A percentile compares a stretch with the other conserved stretches of the same genome.
These are phyloP conservation scores for Beta lomatogona DNA, from an alignment of 179 eudicot species.

Conservation along the genomic window DNA sequence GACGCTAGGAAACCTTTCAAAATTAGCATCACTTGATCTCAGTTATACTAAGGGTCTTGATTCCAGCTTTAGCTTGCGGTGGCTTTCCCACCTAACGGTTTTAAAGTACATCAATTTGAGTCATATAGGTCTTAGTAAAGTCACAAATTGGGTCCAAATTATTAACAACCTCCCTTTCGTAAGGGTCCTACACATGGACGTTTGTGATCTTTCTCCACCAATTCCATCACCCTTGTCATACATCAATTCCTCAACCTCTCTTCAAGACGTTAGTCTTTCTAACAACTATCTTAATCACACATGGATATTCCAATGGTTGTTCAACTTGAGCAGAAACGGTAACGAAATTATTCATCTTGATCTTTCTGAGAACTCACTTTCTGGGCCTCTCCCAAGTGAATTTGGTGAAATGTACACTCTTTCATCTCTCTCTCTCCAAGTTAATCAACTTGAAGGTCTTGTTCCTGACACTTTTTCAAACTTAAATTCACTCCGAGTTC, in stretches of 20 bases:
- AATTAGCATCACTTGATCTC: conserved; percentile 14
- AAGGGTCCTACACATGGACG: not conserved
- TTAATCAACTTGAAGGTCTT: conserved; percentile 18
- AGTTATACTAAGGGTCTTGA: no score
- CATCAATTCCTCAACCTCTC: conserved; percentile 7
- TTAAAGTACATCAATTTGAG: no score
- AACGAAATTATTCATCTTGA: not conserved
- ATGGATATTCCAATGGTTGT: conserved; percentile 21
- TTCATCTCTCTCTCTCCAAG: conserved; percentile 6
- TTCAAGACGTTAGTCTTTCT: not conserved
- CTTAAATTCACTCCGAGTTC: not conserved
- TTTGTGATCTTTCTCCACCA: not conserved
- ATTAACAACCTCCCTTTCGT: no score
- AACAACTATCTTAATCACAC: not conserved
- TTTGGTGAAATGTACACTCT: not conserved
- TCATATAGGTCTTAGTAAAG: no score
- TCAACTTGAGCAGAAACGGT: not conserved
- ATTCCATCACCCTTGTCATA: not conserved
- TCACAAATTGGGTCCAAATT: no score
- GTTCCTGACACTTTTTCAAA: conserved; percentile 4
- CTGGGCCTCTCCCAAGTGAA: not conserved
- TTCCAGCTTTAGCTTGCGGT: conserved; percentile 2
- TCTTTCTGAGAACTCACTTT: not conserved
- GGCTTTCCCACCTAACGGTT: conserved; percentile 24
- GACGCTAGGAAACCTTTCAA: conserved; percentile 28